phyloP scores from a whole-genome alignment of 192 early-diverging fungal genomes.

The Coemansia pectinata region DNA sequence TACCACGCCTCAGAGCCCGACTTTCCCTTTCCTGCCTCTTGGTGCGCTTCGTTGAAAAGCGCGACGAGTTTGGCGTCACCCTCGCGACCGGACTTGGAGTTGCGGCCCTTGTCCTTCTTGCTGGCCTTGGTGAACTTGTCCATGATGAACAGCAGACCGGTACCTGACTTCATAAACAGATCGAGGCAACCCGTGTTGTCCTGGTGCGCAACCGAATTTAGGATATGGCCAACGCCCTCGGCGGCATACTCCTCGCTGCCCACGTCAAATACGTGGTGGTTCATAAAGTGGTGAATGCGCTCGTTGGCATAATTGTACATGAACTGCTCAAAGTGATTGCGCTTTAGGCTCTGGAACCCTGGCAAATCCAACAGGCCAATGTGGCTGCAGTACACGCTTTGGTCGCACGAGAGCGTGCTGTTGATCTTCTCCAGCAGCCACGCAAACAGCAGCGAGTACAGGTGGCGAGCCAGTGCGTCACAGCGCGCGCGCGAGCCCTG shows the following conservation, averaged over 20 bases:
- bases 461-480: conserved; percentile 68
- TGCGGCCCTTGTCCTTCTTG: conserved; percentile 49
- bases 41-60: conserved; percentile 42
- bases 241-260: conserved; percentile 62
- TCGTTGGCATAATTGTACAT: conserved; percentile 91
- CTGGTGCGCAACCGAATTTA: conserved; percentile 59
- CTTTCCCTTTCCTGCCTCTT: conserved; percentile 23
- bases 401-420: conserved; percentile 68
- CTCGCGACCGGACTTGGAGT: conserved; percentile 33
- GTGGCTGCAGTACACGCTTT: conserved; percentile 66
- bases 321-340: conserved; percentile 60
- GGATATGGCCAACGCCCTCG: conserved; percentile 63
- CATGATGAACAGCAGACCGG: conserved; percentile 78
- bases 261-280: conserved; percentile 72
- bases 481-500: conserved; percentile 70
- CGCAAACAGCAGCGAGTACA: conserved; percentile 83
- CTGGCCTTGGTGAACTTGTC: conserved; percentile 60
- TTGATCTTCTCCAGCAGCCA: conserved; percentile 87
- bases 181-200: conserved; percentile 75
- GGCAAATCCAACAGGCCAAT: conserved; percentile 87
- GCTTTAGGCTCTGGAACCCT: conserved; percentile 70
- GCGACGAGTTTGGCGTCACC: conserved; percentile 40
- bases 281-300: conserved; percentile 76
- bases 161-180: conserved; percentile 69
- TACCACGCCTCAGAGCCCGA: conserved; percentile 31